Conservation (phyloP, 176 grass and related monocot genomes). For the Hsuehochloa calcarea region DNA sequence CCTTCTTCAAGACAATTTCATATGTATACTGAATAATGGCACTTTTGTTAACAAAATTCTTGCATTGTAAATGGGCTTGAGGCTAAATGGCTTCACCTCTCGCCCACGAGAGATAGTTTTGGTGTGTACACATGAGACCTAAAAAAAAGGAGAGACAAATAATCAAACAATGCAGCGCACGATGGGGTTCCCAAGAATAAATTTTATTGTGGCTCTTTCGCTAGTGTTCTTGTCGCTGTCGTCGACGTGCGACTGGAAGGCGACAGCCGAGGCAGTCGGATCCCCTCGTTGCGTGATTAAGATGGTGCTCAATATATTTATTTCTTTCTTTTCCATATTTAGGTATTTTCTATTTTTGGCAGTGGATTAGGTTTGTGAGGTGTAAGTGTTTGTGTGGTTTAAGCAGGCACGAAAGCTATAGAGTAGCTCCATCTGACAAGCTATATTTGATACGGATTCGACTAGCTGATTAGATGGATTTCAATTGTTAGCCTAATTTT, state of each 20-base stretch:
- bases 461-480: too few species aligned
- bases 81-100: too few species aligned
- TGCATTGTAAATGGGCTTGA: too few species aligned
- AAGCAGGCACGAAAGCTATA: not conserved
- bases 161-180: not conserved
- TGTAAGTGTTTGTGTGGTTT: not conserved
- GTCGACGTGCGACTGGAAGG: not conserved
- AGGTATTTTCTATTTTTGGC: not conserved
- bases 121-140: not conserved
- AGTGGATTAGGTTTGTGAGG: not conserved
- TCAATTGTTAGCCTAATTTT: too few species aligned
- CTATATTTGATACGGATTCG: not conserved
- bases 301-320: not conserved
- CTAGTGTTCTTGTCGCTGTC: not conserved
- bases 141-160: not conserved
- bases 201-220: not conserved
- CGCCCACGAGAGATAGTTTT: too few species aligned
- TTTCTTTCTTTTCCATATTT: too few species aligned
- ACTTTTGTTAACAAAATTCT: too few species aligned
- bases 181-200: not conserved
- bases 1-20: too few species aligned
- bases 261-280: not conserved
- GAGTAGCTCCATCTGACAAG: not conserved
- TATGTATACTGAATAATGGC: too few species aligned
- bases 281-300: constrained; percentile 13